Conservation (phyloP, 2,329 filamentous ascomycete species). For the Ampelomyces quisqualis region DNA sequence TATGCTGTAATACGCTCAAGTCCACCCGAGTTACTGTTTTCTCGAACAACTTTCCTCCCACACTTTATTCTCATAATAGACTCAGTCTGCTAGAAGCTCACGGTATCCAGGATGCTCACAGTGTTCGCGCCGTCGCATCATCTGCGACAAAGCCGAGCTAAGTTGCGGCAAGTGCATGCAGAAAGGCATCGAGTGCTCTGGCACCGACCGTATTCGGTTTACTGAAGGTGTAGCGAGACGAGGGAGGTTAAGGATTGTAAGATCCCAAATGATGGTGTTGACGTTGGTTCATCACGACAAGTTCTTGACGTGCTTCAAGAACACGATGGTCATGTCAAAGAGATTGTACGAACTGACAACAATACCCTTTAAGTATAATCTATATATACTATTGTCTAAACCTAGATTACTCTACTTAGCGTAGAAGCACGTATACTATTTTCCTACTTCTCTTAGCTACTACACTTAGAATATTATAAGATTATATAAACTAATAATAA, state of each 20-base stretch:
- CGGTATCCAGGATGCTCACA: constrained; percentile 38
- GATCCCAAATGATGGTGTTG: constrained; percentile 4
- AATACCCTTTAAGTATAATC: neutral
- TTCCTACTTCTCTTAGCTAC: constrained; percentile 42
- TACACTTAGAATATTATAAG: constrained; percentile 44
- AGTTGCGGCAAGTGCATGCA: constrained; percentile 46
- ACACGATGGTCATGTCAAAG: constrained; percentile 7
- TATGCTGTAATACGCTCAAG: too few relatives aligned
- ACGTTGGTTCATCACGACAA: neutral
- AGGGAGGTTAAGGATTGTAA: constrained; percentile 21
- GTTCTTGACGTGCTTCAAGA: neutral
- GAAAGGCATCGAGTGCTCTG: constrained; percentile 44
- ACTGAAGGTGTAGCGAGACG: constrained; percentile 31
- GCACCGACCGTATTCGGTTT: constrained; percentile 44
- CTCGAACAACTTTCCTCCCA: too few relatives aligned
- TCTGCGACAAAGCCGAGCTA: constrained; percentile 46
- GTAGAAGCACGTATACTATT: constrained; percentile 42
- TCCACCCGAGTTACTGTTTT: too few relatives aligned
- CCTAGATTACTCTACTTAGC: constrained; percentile 28
- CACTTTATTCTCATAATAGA: too few relatives aligned
- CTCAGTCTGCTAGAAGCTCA: too few relatives aligned
- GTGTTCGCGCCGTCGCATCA: constrained; percentile 43
- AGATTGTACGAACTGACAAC: constrained; percentile 5
- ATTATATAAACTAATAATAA: constrained; percentile 3
- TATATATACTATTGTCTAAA: constrained; percentile 9